phyloP scores from a whole-genome alignment of 208 protist genomes.

The Blechomonas ayalai region DNA sequence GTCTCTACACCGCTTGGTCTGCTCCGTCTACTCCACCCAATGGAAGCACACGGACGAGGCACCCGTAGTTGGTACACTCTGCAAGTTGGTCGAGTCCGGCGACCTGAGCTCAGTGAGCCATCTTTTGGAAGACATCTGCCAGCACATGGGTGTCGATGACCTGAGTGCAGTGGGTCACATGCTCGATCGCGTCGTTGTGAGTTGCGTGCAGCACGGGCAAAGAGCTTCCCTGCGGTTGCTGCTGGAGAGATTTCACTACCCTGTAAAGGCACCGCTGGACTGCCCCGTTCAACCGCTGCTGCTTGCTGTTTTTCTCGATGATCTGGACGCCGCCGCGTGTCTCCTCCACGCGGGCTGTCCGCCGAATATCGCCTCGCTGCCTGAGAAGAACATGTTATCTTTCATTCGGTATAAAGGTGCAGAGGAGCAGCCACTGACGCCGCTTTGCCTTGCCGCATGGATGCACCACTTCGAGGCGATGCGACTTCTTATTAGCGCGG shows the following conservation, averaged over 20 bases:
- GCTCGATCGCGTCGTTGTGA: constrained; percentile 31
- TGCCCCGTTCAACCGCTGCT: constrained; percentile 10
- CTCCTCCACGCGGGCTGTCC: constrained; percentile 35
- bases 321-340: constrained; percentile 30
- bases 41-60: constrained; percentile 3
- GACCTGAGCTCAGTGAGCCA: constrained; percentile 2
- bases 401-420: constrained; percentile 14
- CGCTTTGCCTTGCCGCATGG: constrained; percentile 59
- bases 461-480: constrained; percentile 26
- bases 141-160: background rate
- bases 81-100: background rate
- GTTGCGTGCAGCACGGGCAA: constrained; percentile 24
- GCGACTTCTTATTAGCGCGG: constrained; percentile 28
- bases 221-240: constrained; percentile 36
- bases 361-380: constrained; percentile 12
- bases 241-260: constrained; percentile 24
- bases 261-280: constrained; percentile 14
- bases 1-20: constrained; percentile 11
- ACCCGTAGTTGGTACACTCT: background rate
- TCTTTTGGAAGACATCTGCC: constrained; percentile 4
- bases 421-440: constrained; percentile 25
- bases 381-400: constrained; percentile 9
- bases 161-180: constrained; percentile 5
- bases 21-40: constrained; percentile 2
- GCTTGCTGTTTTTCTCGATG: constrained; percentile 23